Base-by-base conservation (phyloP, 139 green algal genomes). In the Tetradesmus obliquus region DNA sequence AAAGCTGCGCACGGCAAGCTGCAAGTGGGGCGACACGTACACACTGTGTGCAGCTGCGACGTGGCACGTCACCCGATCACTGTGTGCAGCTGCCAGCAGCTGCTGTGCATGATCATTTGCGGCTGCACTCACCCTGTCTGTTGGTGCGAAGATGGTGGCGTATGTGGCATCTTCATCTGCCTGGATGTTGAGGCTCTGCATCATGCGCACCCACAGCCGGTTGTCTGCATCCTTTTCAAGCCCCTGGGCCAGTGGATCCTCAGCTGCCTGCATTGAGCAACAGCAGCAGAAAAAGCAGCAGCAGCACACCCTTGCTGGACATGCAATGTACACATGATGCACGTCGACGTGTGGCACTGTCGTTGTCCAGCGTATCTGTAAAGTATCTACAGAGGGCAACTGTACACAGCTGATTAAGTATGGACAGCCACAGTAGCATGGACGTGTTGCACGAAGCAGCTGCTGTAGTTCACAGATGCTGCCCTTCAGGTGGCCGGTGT, bases 121-220 rank as follows among this genome's bases (percentile, higher is more conserved):
- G 57, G 57, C 4, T 19, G 54, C 32, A 22, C 79, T 84, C 54
- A 84, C 79, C 79, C 79, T 55, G 32, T 84, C 79, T n/a, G 79
- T 84, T 19, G 79, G 79, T 10, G 79, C 79, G 32, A 84, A 84
- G 32, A 84, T 84, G 79, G 79, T 84, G 53, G 32, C 24, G 32
- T 84, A 54, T 19, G 79, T 62, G 45, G 22, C 32, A n/a, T 84
- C 8, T 5, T 84, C 79, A 20, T 84, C 79, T 60, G 79, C 79
- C 32, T 58, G 5, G 24, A 84, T 55, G n/a, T 55, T 55, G 3
- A 84, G 32, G 24, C 32, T 84, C 24, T 53, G 3, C 15, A 84
- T 84, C 79, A 84, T 84, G 53, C 54, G 79, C 24, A n/a, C 15
- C 79, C 79, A 84, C 54, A 84, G 54, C 24, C 79, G 24, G 79